Base-by-base conservation (phyloP, 2,329 filamentous ascomycete species). In the Didymella keratinophila region DNA sequence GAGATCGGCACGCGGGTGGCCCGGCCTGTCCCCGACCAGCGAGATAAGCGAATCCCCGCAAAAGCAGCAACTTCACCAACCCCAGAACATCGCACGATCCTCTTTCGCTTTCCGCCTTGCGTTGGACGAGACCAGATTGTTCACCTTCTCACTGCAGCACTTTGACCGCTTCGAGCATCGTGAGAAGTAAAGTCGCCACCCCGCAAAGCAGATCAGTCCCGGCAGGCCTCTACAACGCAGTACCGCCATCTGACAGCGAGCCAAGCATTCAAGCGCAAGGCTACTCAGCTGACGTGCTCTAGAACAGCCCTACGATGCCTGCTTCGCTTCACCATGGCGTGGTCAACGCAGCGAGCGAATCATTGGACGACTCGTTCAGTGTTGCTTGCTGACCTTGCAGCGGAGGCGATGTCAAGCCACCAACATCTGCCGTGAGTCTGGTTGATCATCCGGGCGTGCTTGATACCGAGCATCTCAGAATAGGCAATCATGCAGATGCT, bases 241-340 rank as follows among this genome's bases (percentile, higher is more conserved):
- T 49, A 25, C 37, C 39, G 45, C 25, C 32, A 45, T 21, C 25
- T 11, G 23, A 37, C 16, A 28, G 42, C 16, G 11, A 25, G 53
- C 53, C 18, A 56, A 51, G 53, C 32, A 5, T 30, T 9, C 21
- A n/a, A 25, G 14, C 20, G 32, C 28, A 20, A 60, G 53, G 48
- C 61, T 54, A 47, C 51, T 55, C 53, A 65, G 62, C 65, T 68
- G 59, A 42, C 47, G 23, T 7, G 61, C 64, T 68, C 62, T 67
- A 61, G 58, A 66, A 47, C 62, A 58, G 60, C 55, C 61, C 52
- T 52, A 53, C 49, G 27, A 52, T 44, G 42, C 44, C 37, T 55
- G 34, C 27, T 41, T 63, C 59, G 58, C 57, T 56, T 62, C 37
- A 18, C 11, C 50, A 48, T 58, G 54, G 49, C 46, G 36, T 41